Evolutionary conservation across 192 early-diverging fungal genomes (phyloP), one percentile per base, ranked within the genome.

Genomic region (Ambispora gerdemannii): DNA sequence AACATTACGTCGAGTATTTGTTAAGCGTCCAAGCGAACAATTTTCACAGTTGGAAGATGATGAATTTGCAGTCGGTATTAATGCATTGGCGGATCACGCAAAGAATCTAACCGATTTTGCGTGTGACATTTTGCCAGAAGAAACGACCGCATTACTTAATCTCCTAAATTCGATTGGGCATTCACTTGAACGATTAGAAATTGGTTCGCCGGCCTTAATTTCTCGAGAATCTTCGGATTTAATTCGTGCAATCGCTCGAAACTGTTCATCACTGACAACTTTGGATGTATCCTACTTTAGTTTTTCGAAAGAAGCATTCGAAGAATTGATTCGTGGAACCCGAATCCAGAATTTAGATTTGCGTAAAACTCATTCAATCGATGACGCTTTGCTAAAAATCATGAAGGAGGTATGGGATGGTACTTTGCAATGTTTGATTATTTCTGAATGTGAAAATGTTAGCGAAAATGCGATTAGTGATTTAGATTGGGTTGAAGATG

Each of bases 91-190:
- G 2, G 3, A 47, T 31, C 8, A 60, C 55, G 55, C 55, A 1
- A 70, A 34, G 3, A 70, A 50, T 50, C 30, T 70, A 10, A 6
- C 7, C 6, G 4, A 43, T 31, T 70, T 70, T 70, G 68, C 58
- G 20, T 36, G 68, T 11, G 22, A 70, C 17, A 70, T 70, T 43
- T 27, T 47, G 17, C 68, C 68, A 7, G 8, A 2, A 8, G 68
- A 70, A 61, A 7, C 33, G 3, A 1, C 6, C 31, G 22, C 68
- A 7, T 49, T 50, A 20, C 22, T 33, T 17, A 28, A 50, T 31
- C n/a, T 70, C 10, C 19, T 70, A 25, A 20, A 33, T 6, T 4
- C 30, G 1, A 32, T 70, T n/a, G 68, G 68, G 30, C 20, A 20
- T 11, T 50, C 53, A 24, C 25, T 70, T 20, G n/a, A 28, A 31